Percentiles rank a stretch among this genome's conserved stretches.
Evolutionary conservation across 345 rosid genomes (phyloP).

Genomic region (Lagerstroemia speciosa): DNA sequence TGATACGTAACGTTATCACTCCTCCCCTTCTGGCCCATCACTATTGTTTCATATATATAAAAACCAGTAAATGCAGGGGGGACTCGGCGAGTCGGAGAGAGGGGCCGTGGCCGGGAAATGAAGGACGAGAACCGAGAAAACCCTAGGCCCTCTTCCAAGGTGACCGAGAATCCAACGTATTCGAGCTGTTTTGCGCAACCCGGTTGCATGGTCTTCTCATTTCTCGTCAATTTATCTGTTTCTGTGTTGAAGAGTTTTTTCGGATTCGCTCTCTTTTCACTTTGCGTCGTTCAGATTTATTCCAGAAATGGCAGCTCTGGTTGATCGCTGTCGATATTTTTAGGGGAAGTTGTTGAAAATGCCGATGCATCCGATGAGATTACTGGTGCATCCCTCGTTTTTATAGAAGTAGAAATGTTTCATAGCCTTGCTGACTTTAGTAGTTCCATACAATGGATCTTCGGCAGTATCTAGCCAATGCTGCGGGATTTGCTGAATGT

Average conservation of each 20-base stretch:
- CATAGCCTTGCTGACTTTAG: too few species aligned
- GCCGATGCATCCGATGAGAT: neutral
- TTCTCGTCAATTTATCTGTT: neutral
- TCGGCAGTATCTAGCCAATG: too few species aligned
- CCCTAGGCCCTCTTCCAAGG: slow-evolving; percentile 17
- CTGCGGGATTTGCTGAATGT: too few species aligned
- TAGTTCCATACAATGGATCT: too few species aligned
- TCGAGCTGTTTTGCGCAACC: neutral
- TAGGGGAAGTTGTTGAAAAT: neutral
- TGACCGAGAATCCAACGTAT: neutral
- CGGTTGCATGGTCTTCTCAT: too few species aligned
- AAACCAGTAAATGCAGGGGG: neutral
- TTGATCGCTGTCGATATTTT: neutral
- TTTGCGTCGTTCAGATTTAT: too few species aligned
- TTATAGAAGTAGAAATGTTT: too few species aligned
- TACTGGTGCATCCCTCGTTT: too few species aligned
- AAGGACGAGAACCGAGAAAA: slow-evolving; percentile 14
- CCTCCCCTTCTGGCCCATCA: neutral
- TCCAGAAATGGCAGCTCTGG: too few species aligned
- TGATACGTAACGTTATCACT: neutral
- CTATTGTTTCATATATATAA: neutral
- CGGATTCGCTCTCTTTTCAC: too few species aligned
- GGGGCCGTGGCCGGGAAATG: neutral
- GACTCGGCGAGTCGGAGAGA: neutral
- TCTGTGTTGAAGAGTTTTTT: neutral